Evolutionary conservation across 192 early-diverging fungal species (phyloP).

Genomic region (Coemansia sp.): DNA sequence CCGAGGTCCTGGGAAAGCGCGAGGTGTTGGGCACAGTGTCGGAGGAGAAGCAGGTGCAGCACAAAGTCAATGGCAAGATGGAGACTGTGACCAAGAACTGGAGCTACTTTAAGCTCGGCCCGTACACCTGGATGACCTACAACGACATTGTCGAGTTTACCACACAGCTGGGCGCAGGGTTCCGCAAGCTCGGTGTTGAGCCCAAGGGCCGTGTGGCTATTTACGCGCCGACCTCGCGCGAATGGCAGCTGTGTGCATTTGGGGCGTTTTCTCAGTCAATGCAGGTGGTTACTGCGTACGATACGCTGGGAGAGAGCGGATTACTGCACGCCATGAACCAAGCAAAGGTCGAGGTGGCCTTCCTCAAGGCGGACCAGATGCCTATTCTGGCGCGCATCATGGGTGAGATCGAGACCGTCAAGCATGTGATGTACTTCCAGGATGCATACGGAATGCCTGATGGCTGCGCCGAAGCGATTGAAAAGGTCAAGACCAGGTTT

Average conservation of each 20-base stretch:
- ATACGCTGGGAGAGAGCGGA: constrained; percentile 82
- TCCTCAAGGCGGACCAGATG: constrained; percentile 59
- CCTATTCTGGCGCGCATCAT: constrained; percentile 40
- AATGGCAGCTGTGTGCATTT: constrained; percentile 48
- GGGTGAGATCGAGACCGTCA: constrained; percentile 1
- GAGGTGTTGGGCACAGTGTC: constrained; percentile 59
- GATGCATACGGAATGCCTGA: constrained; percentile 37
- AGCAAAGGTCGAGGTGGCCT: constrained; percentile 66
- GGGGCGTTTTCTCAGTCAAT: constrained; percentile 64
- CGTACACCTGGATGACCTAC: constrained; percentile 80
- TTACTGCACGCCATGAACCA: constrained; percentile 83
- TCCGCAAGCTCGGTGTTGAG: constrained; percentile 77
- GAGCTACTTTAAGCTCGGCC: constrained; percentile 63
- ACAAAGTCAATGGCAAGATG: constrained; percentile 47
- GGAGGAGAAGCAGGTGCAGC: constrained; percentile 45
- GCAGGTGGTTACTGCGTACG: constrained; percentile 81
- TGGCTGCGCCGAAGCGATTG: constrained; percentile 46
- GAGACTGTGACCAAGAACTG: constrained; percentile 61
- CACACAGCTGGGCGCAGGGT: constrained; percentile 67
- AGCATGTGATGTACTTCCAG: constrained; percentile 59
- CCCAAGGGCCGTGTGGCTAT: constrained; percentile 63
- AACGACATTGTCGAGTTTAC: constrained; percentile 60
- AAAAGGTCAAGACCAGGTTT: constrained; percentile 55
- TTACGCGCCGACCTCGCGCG: constrained; percentile 65
- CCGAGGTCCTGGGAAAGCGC: constrained; percentile 71